These are phyloP conservation scores for Penicillium fimorum DNA, from an alignment of 495 filamentous ascomycete genomes.

Conservation along the genomic window DNA sequence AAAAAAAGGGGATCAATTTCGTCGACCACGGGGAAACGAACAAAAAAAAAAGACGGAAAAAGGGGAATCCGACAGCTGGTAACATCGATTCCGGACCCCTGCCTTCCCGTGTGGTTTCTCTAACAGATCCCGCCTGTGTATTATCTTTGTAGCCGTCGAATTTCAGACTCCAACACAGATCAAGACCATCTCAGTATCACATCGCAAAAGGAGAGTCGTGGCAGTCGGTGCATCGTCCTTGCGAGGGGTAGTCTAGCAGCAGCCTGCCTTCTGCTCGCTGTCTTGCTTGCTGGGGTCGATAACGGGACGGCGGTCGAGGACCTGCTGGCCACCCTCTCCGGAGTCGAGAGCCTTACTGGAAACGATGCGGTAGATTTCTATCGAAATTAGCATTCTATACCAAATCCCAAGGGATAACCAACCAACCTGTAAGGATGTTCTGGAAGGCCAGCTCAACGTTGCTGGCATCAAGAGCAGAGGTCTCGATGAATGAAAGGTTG, in stretches of 20 bases:
- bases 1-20: constrained; percentile 37
- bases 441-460: constrained; percentile 99
- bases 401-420: not conserved
- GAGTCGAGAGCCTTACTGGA: constrained; percentile 94
- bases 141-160: constrained; percentile 40
- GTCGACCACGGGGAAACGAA: constrained; percentile 23
- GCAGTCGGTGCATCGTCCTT: constrained; percentile 34
- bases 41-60: constrained; percentile 27
- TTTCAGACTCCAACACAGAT: constrained; percentile 44
- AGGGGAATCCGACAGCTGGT: constrained; percentile 30
- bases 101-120: constrained; percentile 30
- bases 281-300: constrained; percentile 81
- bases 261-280: constrained; percentile 74
- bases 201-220: constrained; percentile 46
- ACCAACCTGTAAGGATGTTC: constrained; percentile 94
- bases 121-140: constrained; percentile 42
- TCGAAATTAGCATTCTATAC: constrained; percentile 2
- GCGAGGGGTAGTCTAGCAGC: constrained; percentile 62
- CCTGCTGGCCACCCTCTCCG: constrained; percentile 70
- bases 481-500: constrained; percentile 76
- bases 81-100: constrained; percentile 23
- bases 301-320: constrained; percentile 66
- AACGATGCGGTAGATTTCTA: constrained; percentile 99
- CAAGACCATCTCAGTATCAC: constrained; percentile 43
- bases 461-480: constrained; percentile 96